Percentiles rank a stretch among this genome's conserved stretches.
phyloP scores from a whole-genome alignment of 1,284 basidiomycete genomes.

The Apiotrichum sp. region DNA sequence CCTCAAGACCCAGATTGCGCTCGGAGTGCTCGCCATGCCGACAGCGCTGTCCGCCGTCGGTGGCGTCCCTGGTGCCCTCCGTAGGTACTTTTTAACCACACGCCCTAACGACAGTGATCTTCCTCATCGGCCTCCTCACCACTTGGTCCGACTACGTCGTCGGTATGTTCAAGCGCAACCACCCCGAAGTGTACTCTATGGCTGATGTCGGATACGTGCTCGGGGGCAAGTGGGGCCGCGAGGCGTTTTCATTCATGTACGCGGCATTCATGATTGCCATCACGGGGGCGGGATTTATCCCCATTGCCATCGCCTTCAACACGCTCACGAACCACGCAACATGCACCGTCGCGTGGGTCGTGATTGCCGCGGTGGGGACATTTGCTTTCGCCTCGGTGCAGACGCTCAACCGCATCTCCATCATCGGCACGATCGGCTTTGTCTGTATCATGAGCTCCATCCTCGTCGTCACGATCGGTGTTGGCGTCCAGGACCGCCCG shows the following conservation, averaged over 20 bases:
- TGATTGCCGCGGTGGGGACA: constrained; percentile 18
- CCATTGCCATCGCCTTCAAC: constrained; percentile 27
- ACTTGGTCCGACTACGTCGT: constrained; percentile 22
- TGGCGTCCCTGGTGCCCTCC: constrained; percentile 25
- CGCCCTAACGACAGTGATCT: constrained; percentile 14
- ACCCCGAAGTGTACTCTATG: constrained; percentile 22
- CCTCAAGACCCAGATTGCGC: constrained; percentile 25
- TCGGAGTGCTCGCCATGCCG: constrained; percentile 35
- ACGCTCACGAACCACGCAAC: constrained; percentile 31
- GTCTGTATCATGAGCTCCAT: constrained; percentile 31
- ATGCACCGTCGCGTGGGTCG: constrained; percentile 32
- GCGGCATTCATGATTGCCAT: constrained; percentile 8
- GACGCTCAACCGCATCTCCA: constrained; percentile 32
- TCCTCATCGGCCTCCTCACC: constrained; percentile 23
- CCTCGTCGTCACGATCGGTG: constrained; percentile 31
- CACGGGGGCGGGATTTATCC: constrained; percentile 5
- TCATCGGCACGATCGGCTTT: constrained; percentile 35
- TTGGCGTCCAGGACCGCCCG: constrained; percentile 35
- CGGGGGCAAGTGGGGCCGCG: constrained; percentile 21
- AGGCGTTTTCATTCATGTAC: constrained; percentile 11
- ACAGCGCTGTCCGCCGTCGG: constrained; percentile 23
- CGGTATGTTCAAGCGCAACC: constrained; percentile 22
- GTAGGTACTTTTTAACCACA: constrained; percentile 1
- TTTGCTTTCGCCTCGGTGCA: constrained; percentile 30
- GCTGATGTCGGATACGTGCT: constrained; percentile 30